phyloP scores from a whole-genome alignment of 768 basidiomycete species.

The Suillus luteus region DNA sequence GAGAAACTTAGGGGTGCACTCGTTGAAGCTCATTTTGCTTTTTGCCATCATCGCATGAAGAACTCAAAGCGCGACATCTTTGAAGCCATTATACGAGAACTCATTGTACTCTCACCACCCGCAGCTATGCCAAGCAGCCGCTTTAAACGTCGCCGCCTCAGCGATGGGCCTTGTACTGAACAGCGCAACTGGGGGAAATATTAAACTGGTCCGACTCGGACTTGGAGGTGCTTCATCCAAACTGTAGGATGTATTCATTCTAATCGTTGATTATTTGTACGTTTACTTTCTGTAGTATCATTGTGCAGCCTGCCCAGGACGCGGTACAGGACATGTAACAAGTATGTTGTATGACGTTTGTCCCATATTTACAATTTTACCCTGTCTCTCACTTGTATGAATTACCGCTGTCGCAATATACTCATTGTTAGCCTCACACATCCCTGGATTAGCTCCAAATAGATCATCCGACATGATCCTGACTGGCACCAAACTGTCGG shows the following conservation, averaged over 20 bases:
- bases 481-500: background rate
- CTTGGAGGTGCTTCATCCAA: background rate
- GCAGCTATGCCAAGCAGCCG: background rate
- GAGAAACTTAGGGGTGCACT: background rate
- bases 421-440: background rate
- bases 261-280: background rate
- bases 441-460: background rate
- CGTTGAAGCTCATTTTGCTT: constrained; percentile 7
- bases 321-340: too few relatives aligned
- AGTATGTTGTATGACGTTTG: too few relatives aligned
- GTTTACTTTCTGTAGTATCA: background rate
- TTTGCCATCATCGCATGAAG: constrained; percentile 4
- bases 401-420: background rate
- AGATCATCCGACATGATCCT: background rate
- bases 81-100: background rate
- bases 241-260: background rate
- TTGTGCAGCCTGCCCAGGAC: too few relatives aligned
- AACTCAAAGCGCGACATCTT: background rate
- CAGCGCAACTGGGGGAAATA: background rate
- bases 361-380: background rate
- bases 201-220: too few relatives aligned
- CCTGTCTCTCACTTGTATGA: background rate
- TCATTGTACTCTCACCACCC: background rate
- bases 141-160: background rate
- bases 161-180: background rate